Evolutionary conservation across 768 basidiomycete genomes (phyloP).

Genomic region (Bullera alba): DNA sequence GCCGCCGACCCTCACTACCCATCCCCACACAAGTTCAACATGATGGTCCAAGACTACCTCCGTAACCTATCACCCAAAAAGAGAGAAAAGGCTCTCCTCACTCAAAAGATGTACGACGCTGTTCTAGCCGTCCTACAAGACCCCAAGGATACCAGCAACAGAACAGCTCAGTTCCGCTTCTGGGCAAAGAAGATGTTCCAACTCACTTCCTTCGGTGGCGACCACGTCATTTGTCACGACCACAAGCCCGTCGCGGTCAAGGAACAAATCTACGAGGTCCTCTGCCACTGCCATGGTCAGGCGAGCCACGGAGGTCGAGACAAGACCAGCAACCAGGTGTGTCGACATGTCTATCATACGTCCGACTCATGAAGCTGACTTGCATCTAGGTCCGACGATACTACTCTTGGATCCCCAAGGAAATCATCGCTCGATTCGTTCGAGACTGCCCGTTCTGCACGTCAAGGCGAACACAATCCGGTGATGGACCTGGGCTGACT

Average conservation of each 20-base stretch:
- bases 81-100: slow-evolving; percentile 65
- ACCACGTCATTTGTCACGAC: slow-evolving; percentile 61
- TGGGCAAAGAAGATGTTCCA: slow-evolving; percentile 78
- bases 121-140: slow-evolving; percentile 63
- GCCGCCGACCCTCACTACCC: slow-evolving; percentile 49
- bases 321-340: slow-evolving; percentile 56
- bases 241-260: slow-evolving; percentile 65
- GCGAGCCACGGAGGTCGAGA: slow-evolving; percentile 70
- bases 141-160: slow-evolving; percentile 50
- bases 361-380: not conserved
- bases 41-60: slow-evolving; percentile 58
- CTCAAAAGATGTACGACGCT: slow-evolving; percentile 61
- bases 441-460: slow-evolving; percentile 70
- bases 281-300: slow-evolving; percentile 65
- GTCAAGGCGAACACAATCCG: slow-evolving; percentile 47
- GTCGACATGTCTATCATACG: not conserved
- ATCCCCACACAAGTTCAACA: slow-evolving; percentile 57
- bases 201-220: slow-evolving; percentile 21
- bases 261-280: slow-evolving; percentile 70
- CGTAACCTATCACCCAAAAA: slow-evolving; percentile 56
- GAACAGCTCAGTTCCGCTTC: slow-evolving; percentile 66
- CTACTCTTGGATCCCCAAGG: slow-evolving; percentile 80
- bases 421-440: slow-evolving; percentile 70
- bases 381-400: slow-evolving; percentile 54
- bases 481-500: slow-evolving; percentile 9